phyloP scores from a whole-genome alignment of 2,329 filamentous ascomycete genomes.

The Fusarium lyarnte region DNA sequence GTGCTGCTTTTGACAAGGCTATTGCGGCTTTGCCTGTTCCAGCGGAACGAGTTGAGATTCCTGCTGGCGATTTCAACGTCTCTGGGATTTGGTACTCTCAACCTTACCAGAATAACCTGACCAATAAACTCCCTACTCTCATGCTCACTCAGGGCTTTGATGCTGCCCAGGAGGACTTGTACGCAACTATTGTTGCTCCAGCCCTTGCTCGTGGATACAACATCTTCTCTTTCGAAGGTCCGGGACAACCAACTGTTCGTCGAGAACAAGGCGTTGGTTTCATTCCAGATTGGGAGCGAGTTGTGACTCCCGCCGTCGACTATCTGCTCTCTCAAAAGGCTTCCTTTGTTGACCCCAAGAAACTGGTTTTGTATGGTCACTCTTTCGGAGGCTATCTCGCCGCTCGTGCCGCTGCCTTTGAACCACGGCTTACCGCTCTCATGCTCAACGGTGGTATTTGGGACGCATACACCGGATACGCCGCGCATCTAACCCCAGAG shows the following conservation, averaged over 20 bases:
- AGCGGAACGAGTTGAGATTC: constrained; percentile 48
- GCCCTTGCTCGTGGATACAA: constrained; percentile 24
- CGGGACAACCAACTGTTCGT: constrained; percentile 20
- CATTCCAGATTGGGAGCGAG: constrained; percentile 28
- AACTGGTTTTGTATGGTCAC: background rate
- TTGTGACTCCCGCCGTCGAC: constrained; percentile 11
- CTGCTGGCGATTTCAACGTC: constrained; percentile 44
- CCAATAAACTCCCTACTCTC: background rate
- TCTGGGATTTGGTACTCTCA: constrained; percentile 49
- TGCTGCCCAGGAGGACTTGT: constrained; percentile 26
- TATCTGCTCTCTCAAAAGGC: constrained; percentile 1
- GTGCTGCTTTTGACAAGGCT: constrained; percentile 51
- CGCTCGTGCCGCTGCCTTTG: constrained; percentile 25
- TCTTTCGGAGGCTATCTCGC: constrained; percentile 29
- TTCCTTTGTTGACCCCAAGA: background rate
- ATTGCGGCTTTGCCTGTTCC: constrained; percentile 48
- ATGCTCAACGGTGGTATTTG: constrained; percentile 20
- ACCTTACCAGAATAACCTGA: background rate
- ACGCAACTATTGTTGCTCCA: background rate
- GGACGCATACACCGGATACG: constrained; percentile 25
- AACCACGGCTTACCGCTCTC: constrained; percentile 1
- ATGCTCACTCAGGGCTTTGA: constrained; percentile 22
- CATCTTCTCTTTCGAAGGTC: constrained; percentile 18
- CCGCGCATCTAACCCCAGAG: background rate
- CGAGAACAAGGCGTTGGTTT: constrained; percentile 20